A percentile compares a stretch with the other conserved stretches of the same genome.
These are phyloP conservation scores for Rosa multiflora DNA, from an alignment of 306 rosid genomes.

Conservation along the genomic window DNA sequence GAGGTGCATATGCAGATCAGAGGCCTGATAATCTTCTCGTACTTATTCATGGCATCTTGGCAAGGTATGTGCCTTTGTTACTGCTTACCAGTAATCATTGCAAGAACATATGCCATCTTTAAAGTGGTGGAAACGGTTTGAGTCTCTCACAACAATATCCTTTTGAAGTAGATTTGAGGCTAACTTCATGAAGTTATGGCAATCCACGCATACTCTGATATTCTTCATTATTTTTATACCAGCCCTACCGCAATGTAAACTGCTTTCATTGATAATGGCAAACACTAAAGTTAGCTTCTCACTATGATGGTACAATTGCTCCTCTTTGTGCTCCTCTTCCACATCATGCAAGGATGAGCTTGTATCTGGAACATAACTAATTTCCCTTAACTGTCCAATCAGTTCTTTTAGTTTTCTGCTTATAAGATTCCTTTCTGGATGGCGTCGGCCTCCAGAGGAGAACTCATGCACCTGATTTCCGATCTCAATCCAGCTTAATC, in stretches of 20 bases:
- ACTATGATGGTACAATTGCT: conserved; percentile 73
- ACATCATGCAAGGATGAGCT: conserved; percentile 61
- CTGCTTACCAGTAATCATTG: conserved; percentile 68
- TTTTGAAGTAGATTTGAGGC: conserved; percentile 57
- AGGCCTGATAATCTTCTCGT: background rate
- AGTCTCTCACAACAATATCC: conserved; percentile 83
- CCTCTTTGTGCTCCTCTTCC: conserved; percentile 80
- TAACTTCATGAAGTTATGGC: conserved; percentile 88
- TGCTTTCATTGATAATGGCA: conserved; percentile 59
- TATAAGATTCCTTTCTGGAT: conserved; percentile 49
- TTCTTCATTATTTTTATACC: conserved; percentile 78
- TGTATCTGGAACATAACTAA: conserved; percentile 79
- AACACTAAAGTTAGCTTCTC: conserved; percentile 86
- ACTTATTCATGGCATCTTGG: conserved; percentile 22
- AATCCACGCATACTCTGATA: conserved; percentile 85
- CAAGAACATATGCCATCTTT: conserved; percentile 72
- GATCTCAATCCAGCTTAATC: conserved; percentile 82
- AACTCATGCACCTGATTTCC: conserved; percentile 78
- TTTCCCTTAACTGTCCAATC: conserved; percentile 62
- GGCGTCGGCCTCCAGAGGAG: conserved; percentile 68
- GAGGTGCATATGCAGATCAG: background rate
- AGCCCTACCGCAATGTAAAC: conserved; percentile 32
- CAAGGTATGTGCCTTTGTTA: background rate
- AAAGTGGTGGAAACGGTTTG: conserved; percentile 87
- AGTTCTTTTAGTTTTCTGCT: conserved; percentile 52